These are phyloP conservation scores for Macrophomina tecta DNA, from an alignment of 2,329 filamentous ascomycete genomes.

Conservation along the genomic window DNA sequence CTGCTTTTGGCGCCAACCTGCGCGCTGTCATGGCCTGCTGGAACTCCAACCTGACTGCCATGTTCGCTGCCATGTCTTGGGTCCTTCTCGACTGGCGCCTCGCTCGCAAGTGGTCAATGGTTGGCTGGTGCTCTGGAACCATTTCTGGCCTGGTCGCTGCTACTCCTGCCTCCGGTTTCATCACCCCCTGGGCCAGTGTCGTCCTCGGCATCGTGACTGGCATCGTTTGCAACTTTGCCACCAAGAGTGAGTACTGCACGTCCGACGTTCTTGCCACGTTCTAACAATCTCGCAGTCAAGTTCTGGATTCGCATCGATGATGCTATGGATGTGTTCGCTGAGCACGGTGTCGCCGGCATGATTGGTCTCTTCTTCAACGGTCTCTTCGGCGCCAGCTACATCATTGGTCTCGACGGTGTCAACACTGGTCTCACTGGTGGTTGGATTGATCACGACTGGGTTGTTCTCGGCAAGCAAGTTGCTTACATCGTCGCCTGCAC, in stretches of 20 bases:
- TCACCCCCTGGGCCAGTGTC: conserved; percentile 70
- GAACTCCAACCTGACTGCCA: conserved; percentile 94
- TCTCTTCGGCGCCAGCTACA: conserved; percentile 76
- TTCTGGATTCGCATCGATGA: conserved; percentile 83
- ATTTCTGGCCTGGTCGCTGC: conserved; percentile 89
- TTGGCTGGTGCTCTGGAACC: conserved; percentile 89
- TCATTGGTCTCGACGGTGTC: conserved; percentile 75
- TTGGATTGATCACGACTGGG: conserved; percentile 77
- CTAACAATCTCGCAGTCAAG: conserved; percentile 58
- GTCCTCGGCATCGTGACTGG: conserved; percentile 67
- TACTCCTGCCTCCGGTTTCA: conserved; percentile 81
- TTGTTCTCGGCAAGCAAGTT: conserved; percentile 78
- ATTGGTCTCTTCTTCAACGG: conserved; percentile 80
- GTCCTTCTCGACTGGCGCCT: conserved; percentile 94
- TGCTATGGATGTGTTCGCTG: conserved; percentile 87
- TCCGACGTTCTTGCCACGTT: neutral
- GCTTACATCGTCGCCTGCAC: conserved; percentile 73
- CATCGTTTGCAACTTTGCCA: conserved; percentile 80
- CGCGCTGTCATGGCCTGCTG: conserved; percentile 96
- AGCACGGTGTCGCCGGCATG: conserved; percentile 85
- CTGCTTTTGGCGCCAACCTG: conserved; percentile 90
- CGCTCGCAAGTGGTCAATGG: conserved; percentile 91
- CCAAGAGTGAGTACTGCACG: conserved; percentile 71
- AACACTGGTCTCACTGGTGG: conserved; percentile 72
- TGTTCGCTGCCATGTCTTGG: conserved; percentile 92